Evolutionary conservation across 805 yeast genomes (phyloP).

Genomic region (Saturnispora bothae): DNA sequence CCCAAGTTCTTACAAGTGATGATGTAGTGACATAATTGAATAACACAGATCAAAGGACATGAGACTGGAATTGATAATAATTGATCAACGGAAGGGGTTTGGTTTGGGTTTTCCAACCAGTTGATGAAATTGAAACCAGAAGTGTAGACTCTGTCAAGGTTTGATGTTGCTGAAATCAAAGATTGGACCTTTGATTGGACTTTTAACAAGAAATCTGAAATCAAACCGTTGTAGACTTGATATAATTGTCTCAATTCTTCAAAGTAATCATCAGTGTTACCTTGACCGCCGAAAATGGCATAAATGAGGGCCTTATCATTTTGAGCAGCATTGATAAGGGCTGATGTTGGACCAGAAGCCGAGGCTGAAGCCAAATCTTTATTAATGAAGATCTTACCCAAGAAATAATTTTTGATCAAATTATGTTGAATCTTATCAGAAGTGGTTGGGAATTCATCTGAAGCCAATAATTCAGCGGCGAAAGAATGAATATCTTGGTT

Average conservation of each 20-base stretch:
- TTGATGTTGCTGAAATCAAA: slow-evolving; percentile 61
- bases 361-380: slow-evolving; percentile 7
- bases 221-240: slow-evolving; percentile 63
- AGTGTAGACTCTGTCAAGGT: slow-evolving; percentile 79
- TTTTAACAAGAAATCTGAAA: slow-evolving; percentile 58
- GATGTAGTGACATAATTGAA: slow-evolving; percentile 89
- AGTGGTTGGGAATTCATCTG: slow-evolving; percentile 54
- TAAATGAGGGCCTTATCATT: slow-evolving; percentile 48
- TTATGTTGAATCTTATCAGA: slow-evolving; percentile 54
- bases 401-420: slow-evolving; percentile 70
- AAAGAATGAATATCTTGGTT: slow-evolving; percentile 81
- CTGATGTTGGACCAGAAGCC: slow-evolving; percentile 11
- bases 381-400: slow-evolving; percentile 25
- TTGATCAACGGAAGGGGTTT: slow-evolving; percentile 84
- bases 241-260: slow-evolving; percentile 88
- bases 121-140: slow-evolving; percentile 83
- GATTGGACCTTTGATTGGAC: slow-evolving; percentile 59
- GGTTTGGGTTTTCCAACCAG: slow-evolving; percentile 80
- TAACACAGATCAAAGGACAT: slow-evolving; percentile 94
- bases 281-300: slow-evolving; percentile 98
- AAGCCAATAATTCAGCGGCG: slow-evolving; percentile 59
- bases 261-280: slow-evolving; percentile 94
- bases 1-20: slow-evolving; percentile 80
- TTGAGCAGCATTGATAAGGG: slow-evolving; percentile 57
- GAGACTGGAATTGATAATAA: slow-evolving; percentile 85